Conservation (phyloP, 192 early-diverging fungal species). For the Coemansia sp. region DNA sequence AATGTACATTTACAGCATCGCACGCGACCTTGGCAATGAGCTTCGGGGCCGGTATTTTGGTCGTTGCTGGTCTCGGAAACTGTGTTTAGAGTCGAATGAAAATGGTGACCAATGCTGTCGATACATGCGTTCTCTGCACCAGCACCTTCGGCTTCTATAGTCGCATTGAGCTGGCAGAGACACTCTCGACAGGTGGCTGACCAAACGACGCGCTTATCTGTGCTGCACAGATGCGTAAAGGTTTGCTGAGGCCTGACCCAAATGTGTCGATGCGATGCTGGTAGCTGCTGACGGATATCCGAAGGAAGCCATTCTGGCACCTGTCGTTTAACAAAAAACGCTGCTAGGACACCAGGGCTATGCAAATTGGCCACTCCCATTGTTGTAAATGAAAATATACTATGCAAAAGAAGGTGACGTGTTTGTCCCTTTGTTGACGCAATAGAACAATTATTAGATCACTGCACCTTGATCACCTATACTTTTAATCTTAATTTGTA, state of each 20-base stretch:
- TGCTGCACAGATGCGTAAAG: background rate
- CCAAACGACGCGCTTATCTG: conserved; percentile 8
- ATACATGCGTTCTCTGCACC: conserved; percentile 15
- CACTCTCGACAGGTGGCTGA: conserved; percentile 30
- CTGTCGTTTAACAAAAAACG: conserved; percentile 28
- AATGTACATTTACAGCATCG: conserved; percentile 44
- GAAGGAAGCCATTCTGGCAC: conserved; percentile 34
- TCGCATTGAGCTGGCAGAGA: conserved; percentile 15
- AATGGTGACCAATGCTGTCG: conserved; percentile 37
- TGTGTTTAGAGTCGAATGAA: conserved; percentile 18
- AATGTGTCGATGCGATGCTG: conserved; percentile 21
- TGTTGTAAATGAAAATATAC: background rate
- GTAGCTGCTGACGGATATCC: conserved; percentile 17
- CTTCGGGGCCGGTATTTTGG: conserved; percentile 1
- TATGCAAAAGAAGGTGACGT: too few species aligned
- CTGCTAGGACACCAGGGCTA: conserved; percentile 24
- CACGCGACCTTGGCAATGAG: conserved; percentile 10
- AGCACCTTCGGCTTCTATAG: conserved; percentile 4
- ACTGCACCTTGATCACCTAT: too few species aligned
- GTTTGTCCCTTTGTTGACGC: too few species aligned
- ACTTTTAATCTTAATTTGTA: too few species aligned
- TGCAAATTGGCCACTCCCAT: conserved; percentile 7
- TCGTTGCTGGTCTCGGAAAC: conserved; percentile 7
- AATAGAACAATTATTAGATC: too few species aligned
- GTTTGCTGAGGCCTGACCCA: conserved; percentile 20